phyloP scores from a whole-genome alignment of 2,329 filamentous ascomycete species.

The Ceratocystis eucalypticola region DNA sequence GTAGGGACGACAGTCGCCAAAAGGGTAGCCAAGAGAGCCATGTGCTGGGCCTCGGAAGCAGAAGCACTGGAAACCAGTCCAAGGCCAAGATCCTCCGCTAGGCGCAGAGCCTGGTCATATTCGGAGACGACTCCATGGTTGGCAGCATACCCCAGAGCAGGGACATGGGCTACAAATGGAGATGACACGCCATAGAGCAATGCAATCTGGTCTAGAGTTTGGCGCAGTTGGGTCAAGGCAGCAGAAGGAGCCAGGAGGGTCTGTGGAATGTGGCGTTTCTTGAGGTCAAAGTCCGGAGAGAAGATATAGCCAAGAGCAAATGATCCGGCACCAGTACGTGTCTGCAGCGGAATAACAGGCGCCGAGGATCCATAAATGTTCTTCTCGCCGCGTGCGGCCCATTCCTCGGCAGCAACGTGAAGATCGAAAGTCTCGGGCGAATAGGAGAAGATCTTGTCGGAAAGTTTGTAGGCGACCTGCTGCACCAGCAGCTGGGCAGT shows the following conservation, averaged over 20 bases:
- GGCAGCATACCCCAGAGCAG: slow-evolving; percentile 71
- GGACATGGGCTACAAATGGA: slow-evolving; percentile 83
- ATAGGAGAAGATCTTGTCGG: slow-evolving; percentile 95
- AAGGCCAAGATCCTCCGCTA: slow-evolving; percentile 81
- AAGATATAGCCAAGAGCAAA: slow-evolving; percentile 95
- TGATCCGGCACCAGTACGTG: slow-evolving; percentile 73
- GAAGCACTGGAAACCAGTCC: slow-evolving; percentile 75
- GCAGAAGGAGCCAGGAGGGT: slow-evolving; percentile 76
- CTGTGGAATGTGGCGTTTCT: slow-evolving; percentile 84
- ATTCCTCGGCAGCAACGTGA: slow-evolving; percentile 67
- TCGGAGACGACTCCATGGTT: slow-evolving; percentile 65
- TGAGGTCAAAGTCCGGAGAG: slow-evolving; percentile 87
- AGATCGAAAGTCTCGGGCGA: slow-evolving; percentile 88
- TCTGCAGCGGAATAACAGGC: slow-evolving; percentile 67
- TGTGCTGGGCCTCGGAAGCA: slow-evolving; percentile 86
- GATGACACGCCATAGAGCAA: slow-evolving; percentile 84
- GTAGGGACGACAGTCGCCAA: slow-evolving; percentile 68
- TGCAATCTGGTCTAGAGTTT: slow-evolving; percentile 80
- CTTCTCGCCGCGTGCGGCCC: slow-evolving; percentile 53
- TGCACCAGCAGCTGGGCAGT: slow-evolving; percentile 89
- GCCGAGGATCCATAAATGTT: slow-evolving; percentile 78
- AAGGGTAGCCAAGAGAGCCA: slow-evolving; percentile 76
- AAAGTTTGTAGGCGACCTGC: slow-evolving; percentile 88
- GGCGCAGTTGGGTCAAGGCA: slow-evolving; percentile 64
- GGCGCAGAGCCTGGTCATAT: slow-evolving; percentile 65